phyloP scores from a whole-genome alignment of 805 yeast species.

The Yamadazyma philogaea region DNA sequence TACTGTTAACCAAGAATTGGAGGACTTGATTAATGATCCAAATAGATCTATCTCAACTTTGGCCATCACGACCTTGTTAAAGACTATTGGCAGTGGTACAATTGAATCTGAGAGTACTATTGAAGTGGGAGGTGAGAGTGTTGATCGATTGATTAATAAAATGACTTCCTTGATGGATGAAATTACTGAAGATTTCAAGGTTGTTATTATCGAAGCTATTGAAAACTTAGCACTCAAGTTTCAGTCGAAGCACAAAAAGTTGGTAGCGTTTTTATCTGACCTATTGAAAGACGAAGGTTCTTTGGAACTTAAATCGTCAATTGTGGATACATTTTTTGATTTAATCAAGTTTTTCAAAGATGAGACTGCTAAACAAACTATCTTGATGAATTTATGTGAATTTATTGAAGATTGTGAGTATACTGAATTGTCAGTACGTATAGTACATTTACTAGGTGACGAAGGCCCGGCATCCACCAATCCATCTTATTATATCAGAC shows the following conservation, averaged over 20 bases:
- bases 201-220: slow-evolving; percentile 92
- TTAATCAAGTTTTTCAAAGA: slow-evolving; percentile 81
- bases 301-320: slow-evolving; percentile 75
- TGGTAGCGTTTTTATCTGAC: slow-evolving; percentile 78
- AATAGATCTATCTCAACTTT: slow-evolving; percentile 93
- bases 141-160: slow-evolving; percentile 83
- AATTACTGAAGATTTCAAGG: slow-evolving; percentile 92
- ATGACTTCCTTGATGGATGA: slow-evolving; percentile 88
- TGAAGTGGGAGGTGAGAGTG: slow-evolving; percentile 51
- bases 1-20: slow-evolving; percentile 81
- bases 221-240: slow-evolving; percentile 88
- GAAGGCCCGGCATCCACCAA: slow-evolving; percentile 87
- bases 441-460: slow-evolving; percentile 85
- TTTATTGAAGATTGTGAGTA: slow-evolving; percentile 98
- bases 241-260: slow-evolving; percentile 83
- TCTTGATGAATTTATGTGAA: slow-evolving; percentile 88
- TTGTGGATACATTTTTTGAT: slow-evolving; percentile 91
- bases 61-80: slow-evolving; percentile 92
- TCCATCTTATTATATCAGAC: slow-evolving; percentile 90
- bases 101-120: slow-evolving; percentile 14
- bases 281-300: slow-evolving; percentile 91
- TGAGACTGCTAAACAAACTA: slow-evolving; percentile 67
- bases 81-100: slow-evolving; percentile 80
- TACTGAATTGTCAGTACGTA: slow-evolving; percentile 89
- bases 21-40: slow-evolving; percentile 78